phyloP scores from a whole-genome alignment of 805 yeast genomes.

The Saturnispora kantuleensis region DNA sequence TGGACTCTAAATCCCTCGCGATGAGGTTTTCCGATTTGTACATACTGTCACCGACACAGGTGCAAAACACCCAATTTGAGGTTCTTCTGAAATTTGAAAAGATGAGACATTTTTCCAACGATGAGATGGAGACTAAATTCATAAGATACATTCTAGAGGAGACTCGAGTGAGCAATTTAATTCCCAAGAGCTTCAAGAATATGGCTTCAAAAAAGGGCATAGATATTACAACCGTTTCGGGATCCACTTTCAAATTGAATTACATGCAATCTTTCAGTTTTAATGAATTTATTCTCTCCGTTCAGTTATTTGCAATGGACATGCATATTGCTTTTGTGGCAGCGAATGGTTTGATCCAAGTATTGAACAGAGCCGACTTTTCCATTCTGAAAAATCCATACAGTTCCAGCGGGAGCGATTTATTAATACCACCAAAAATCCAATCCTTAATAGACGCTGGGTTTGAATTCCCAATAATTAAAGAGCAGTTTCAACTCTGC shows the following conservation, averaged over 20 bases:
- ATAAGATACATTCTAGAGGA: conserved; percentile 21
- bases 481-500: conserved; percentile 26
- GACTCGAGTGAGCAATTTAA: conserved; percentile 6
- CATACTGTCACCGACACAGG: conserved; percentile 36
- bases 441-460: conserved; percentile 40
- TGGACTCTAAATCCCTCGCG: conserved; percentile 10
- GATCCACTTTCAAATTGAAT: conserved; percentile 8
- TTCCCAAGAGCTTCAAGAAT: conserved; percentile 20
- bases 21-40: conserved; percentile 26
- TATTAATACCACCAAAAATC: not conserved
- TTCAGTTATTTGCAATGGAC: conserved; percentile 31
- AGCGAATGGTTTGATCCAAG: conserved; percentile 36
- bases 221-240: conserved; percentile 7
- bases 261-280: conserved; percentile 18
- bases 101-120: conserved; percentile 11
- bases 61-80: conserved; percentile 34
- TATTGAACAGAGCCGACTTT: conserved; percentile 32
- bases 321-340: conserved; percentile 31
- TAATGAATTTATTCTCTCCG: conserved; percentile 22
- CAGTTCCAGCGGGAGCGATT: conserved; percentile 1
- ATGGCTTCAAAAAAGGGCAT: conserved; percentile 16
- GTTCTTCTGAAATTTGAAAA: conserved; percentile 35
- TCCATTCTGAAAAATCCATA: conserved; percentile 16
- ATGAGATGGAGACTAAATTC: conserved; percentile 15
- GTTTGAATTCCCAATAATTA: conserved; percentile 35